Evolutionary conservation across 2,329 filamentous ascomycete genomes (phyloP).

Genomic region (Colletotrichum sp.): DNA sequence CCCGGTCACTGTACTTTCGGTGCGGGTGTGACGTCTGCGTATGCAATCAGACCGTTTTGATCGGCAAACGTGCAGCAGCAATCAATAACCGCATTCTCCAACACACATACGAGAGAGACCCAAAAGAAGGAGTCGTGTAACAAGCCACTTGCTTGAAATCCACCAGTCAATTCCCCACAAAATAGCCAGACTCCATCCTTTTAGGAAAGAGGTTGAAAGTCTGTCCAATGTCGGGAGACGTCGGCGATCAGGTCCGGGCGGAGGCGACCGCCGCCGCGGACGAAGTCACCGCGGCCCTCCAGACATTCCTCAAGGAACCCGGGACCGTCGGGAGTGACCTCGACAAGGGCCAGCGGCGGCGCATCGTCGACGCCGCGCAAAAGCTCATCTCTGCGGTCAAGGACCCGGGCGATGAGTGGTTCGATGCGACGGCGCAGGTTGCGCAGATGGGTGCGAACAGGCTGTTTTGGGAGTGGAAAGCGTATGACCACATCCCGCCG

Average conservation of each 20-base stretch:
- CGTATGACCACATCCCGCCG: constrained; percentile 35
- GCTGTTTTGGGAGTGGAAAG: constrained; percentile 37
- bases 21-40: neutral
- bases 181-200: neutral
- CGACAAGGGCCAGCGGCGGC: constrained; percentile 6
- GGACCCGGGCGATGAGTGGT: constrained; percentile 13
- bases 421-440: constrained; percentile 5
- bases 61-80: neutral
- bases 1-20: neutral
- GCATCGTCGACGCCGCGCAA: constrained; percentile 12
- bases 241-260: neutral
- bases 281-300: constrained; percentile 5
- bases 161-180: neutral
- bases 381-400: constrained; percentile 2
- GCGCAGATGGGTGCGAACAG: constrained; percentile 11
- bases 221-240: neutral
- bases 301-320: neutral
- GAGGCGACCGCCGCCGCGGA: constrained; percentile 6
- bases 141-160: neutral
- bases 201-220: neutral
- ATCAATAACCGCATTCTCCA: neutral
- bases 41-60: neutral
- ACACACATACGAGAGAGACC: neutral
- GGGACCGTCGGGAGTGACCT: neutral
- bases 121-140: neutral